Base-by-base conservation (phyloP, 176 grass and related monocot species). In the Poa annua region DNA sequence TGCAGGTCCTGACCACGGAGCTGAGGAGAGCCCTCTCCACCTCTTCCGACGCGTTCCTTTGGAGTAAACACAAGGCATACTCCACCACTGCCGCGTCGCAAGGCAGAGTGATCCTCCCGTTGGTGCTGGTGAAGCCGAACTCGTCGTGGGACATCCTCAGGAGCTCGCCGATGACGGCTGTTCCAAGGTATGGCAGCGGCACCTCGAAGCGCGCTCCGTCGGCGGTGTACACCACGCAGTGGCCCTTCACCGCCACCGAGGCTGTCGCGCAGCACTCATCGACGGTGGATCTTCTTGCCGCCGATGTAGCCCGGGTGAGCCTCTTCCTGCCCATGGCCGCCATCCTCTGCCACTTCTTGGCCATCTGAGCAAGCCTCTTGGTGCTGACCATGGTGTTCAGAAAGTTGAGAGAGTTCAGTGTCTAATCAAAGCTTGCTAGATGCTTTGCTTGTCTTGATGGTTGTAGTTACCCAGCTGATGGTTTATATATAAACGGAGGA, bases 111-210 rank as follows among this genome's bases (percentile, higher is more conserved):
- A 94, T 91, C 16, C 75, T 84, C 17, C 86, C 86, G 0, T 42
- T 25, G 0, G 29, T 29, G 7, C 55, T 33, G 1, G 70, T 24
- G 64, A 86, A 88, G 7, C 92, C 88, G 5, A 88, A 94, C 69
- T 86, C 86, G 13, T 92, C 90, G 38, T 85, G 84, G 0, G 92
- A 85, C 76, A 94, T 20, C n/a, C 36, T 19, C 13, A 94, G 66
- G 13, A 94, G 84, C 77, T 89, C 84, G 9, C 20, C 3, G 29
- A 94, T 29, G 73, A 91, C 25, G 10, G 11, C 56, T 4, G 44
- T 85, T 11, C 65, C 68, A 3, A 94, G 86, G n/a, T 76, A 89
- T 1, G 17, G 41, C 47, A 94, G 34, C 1, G 84, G 92, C 22
- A 91, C 80, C 87, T 89, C 83, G 11, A 94, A 91, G 35, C 84